These are phyloP conservation scores for Plasmopara muralis DNA, from an alignment of 352 stramenopile genomes.

Conservation along the genomic window DNA sequence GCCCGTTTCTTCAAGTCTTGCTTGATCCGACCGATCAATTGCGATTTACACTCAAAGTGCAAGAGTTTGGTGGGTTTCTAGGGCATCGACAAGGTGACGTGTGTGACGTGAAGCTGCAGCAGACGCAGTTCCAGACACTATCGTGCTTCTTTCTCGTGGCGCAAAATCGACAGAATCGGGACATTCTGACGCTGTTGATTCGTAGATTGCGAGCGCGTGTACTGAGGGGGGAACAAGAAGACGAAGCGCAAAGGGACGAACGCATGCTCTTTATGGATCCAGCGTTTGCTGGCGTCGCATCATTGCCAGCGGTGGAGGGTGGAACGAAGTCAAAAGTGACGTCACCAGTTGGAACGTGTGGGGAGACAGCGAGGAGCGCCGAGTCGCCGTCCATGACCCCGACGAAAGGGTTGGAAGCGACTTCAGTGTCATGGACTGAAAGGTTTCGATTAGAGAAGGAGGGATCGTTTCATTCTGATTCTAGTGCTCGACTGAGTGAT, in stretches of 20 bases:
- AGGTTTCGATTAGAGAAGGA: slow-evolving; percentile 27
- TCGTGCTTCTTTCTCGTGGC: slow-evolving; percentile 76
- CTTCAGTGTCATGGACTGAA: slow-evolving; percentile 6
- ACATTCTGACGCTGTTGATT: slow-evolving; percentile 68
- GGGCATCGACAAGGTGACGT: slow-evolving; percentile 49
- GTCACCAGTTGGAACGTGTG: slow-evolving; percentile 21
- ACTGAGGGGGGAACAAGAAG: slow-evolving; percentile 44
- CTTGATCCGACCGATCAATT: slow-evolving; percentile 57
- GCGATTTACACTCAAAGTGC: slow-evolving; percentile 71
- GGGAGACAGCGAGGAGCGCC: slow-evolving; percentile 12
- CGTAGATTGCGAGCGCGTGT: slow-evolving; percentile 59
- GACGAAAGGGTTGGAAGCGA: not conserved
- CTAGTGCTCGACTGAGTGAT: slow-evolving; percentile 25
- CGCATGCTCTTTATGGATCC: slow-evolving; percentile 67
- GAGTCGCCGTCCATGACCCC: slow-evolving; percentile 20
- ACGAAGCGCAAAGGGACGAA: slow-evolving; percentile 51
- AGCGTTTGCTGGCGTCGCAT: slow-evolving; percentile 27
- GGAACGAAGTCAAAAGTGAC: slow-evolving; percentile 11
- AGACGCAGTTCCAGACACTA: slow-evolving; percentile 31
- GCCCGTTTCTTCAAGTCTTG: slow-evolving; percentile 60
- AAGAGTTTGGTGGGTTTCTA: slow-evolving; percentile 68
- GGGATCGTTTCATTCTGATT: slow-evolving; percentile 16
- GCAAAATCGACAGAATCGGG: slow-evolving; percentile 71
- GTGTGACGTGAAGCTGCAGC: slow-evolving; percentile 51
- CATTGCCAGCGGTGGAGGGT: slow-evolving; percentile 2